These are phyloP conservation scores for Discostella stelligeroides DNA, from an alignment of 108 stramenopile genomes.

Conservation along the genomic window DNA sequence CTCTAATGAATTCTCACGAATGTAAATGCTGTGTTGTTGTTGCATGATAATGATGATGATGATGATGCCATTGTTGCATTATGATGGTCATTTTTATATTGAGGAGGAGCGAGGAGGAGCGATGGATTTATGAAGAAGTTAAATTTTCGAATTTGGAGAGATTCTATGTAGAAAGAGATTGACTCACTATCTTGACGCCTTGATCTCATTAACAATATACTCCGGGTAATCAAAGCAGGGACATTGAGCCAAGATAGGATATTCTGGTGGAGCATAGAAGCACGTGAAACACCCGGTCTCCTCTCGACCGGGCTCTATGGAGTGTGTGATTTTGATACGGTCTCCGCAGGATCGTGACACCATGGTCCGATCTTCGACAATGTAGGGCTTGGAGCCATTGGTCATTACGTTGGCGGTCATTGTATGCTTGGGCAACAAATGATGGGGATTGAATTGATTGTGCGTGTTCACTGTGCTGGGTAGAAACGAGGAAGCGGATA, in stretches of 20 bases:
- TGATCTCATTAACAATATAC: constrained; percentile 57
- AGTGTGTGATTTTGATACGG: constrained; percentile 53
- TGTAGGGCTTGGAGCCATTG: constrained; percentile 48
- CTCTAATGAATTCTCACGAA: constrained; percentile 64
- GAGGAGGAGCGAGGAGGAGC: not conserved
- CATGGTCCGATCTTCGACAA: constrained; percentile 61
- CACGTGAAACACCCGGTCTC: constrained; percentile 58
- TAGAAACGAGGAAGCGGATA: too few species aligned
- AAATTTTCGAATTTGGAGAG: not conserved
- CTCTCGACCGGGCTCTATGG: constrained; percentile 51
- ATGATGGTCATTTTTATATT: not conserved
- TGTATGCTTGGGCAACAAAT: not conserved
- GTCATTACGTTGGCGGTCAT: constrained; percentile 19
- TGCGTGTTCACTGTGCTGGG: too few species aligned
- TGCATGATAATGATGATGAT: constrained; percentile 1
- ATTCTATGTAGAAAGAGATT: not conserved
- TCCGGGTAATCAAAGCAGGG: constrained; percentile 61
- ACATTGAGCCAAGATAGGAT: constrained; percentile 44
- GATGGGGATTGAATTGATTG: too few species aligned
- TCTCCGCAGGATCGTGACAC: constrained; percentile 53
- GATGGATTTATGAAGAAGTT: not conserved
- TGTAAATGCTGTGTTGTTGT: constrained; percentile 39
- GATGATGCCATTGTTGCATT: too few species aligned
- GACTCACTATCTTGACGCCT: constrained; percentile 50
- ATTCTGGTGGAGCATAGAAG: constrained; percentile 51